Conservation (phyloP, 2,329 filamentous ascomycete species). For the Colletotrichum sp. region DNA sequence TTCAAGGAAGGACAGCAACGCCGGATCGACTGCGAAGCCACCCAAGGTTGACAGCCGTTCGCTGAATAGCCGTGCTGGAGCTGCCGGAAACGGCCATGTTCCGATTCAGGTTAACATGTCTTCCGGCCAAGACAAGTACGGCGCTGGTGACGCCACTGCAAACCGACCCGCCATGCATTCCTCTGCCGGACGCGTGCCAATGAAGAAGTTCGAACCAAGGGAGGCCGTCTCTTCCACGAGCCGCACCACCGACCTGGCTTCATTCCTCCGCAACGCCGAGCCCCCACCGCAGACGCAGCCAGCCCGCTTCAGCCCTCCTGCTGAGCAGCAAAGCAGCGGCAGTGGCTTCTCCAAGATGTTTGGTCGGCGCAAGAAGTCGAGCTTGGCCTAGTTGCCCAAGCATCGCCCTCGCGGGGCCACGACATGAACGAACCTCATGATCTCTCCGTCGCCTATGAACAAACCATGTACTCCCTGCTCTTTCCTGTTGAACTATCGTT, state of each 20-base stretch:
- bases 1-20: constrained; percentile 40
- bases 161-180: constrained; percentile 23
- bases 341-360: constrained; percentile 54
- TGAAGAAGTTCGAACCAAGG: constrained; percentile 65
- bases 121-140: constrained; percentile 47
- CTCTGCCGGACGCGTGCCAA: constrained; percentile 48
- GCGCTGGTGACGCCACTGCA: constrained; percentile 30
- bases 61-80: constrained; percentile 44
- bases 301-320: constrained; percentile 27
- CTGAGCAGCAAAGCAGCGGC: constrained; percentile 35
- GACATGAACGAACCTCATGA: constrained; percentile 17
- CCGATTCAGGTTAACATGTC: constrained; percentile 60
- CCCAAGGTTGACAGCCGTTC: constrained; percentile 38
- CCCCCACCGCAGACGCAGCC: constrained; percentile 54
- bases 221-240: constrained; percentile 49
- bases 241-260: constrained; percentile 72
- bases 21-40: constrained; percentile 27
- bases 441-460: constrained; percentile 2
- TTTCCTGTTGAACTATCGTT: background rate
- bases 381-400: constrained; percentile 30
- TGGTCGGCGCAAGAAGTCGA: constrained; percentile 53
- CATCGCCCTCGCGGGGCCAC: constrained; percentile 3
- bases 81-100: constrained; percentile 45
- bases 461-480: background rate
- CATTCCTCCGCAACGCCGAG: constrained; percentile 73